phyloP scores from a whole-genome alignment of 2,329 filamentous ascomycete genomes.

The Stagonosporopsis vannaccii region DNA sequence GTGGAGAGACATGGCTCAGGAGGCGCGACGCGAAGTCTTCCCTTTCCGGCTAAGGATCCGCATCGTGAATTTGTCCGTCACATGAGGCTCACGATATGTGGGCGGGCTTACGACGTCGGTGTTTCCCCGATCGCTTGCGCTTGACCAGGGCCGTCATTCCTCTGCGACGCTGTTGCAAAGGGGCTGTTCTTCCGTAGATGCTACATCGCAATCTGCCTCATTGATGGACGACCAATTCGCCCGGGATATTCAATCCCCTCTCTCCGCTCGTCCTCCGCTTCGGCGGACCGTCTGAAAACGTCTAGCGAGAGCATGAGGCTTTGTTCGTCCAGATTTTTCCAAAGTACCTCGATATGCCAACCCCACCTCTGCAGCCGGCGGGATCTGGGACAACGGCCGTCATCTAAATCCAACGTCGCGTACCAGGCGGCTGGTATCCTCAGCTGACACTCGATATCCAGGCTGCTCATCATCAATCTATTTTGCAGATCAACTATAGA shows the following conservation, averaged over 20 bases:
- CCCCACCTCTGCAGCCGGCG: conserved; percentile 19
- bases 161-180: conserved; percentile 1
- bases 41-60: conserved; percentile 22
- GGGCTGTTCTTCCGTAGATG: background rate
- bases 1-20: conserved; percentile 5
- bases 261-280: conserved; percentile 14
- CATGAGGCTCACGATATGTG: conserved; percentile 22
- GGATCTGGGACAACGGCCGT: conserved; percentile 27
- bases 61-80: conserved; percentile 19
- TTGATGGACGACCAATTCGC: conserved; percentile 8
- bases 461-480: conserved; percentile 14
- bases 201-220: conserved; percentile 8
- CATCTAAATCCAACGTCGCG: conserved; percentile 27
- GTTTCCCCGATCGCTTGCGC: conserved; percentile 18
- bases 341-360: conserved; percentile 19
- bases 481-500: conserved; percentile 16
- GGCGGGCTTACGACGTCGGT: conserved; percentile 14
- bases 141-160: conserved; percentile 11
- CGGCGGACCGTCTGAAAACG: conserved; percentile 14
- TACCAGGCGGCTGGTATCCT: conserved; percentile 35
- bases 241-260: background rate
- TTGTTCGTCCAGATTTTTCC: conserved; percentile 4
- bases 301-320: conserved; percentile 10
- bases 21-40: conserved; percentile 15
- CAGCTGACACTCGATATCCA: conserved; percentile 12